Evolutionary conservation across 129 eudicot species (phyloP).

Genomic region (Tagetes erecta): DNA sequence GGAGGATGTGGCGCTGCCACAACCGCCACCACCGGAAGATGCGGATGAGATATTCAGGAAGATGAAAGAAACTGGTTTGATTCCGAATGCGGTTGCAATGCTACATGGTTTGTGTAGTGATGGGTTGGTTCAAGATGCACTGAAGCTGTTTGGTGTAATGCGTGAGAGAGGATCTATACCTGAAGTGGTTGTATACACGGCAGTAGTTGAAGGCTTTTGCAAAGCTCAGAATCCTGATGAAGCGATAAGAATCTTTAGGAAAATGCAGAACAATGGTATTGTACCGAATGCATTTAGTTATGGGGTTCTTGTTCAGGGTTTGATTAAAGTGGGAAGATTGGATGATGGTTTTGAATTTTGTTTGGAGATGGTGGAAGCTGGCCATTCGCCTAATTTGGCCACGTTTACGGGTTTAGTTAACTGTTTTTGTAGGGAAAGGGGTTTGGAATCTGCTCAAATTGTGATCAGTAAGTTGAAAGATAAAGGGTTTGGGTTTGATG

Average conservation of each 20-base stretch:
- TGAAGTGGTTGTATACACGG: slow-evolving; percentile 87
- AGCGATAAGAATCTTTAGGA: slow-evolving; percentile 76
- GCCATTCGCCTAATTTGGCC: slow-evolving; percentile 67
- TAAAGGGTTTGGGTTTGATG: slow-evolving; percentile 65
- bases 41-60: slow-evolving; percentile 83
- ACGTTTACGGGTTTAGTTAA: slow-evolving; percentile 73
- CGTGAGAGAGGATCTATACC: slow-evolving; percentile 90
- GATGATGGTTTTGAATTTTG: slow-evolving; percentile 62
- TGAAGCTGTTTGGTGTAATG: slow-evolving; percentile 87
- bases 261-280: slow-evolving; percentile 72
- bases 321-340: slow-evolving; percentile 46
- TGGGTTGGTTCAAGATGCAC: slow-evolving; percentile 90
- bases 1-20: slow-evolving; percentile 3
- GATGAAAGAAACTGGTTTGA: slow-evolving; percentile 90
- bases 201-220: slow-evolving; percentile 87
- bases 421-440: slow-evolving; percentile 67
- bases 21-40: slow-evolving; percentile 48
- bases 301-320: slow-evolving; percentile 64
- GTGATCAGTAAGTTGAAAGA: slow-evolving; percentile 53
- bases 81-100: slow-evolving; percentile 95
- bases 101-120: slow-evolving; percentile 85
- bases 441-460: slow-evolving; percentile 60
- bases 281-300: slow-evolving; percentile 77
- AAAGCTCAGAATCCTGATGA: slow-evolving; percentile 77
- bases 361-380: slow-evolving; percentile 80